These are phyloP conservation scores for Vitis amurensis DNA, from an alignment of 164 flowering plant genomes.

Conservation along the genomic window DNA sequence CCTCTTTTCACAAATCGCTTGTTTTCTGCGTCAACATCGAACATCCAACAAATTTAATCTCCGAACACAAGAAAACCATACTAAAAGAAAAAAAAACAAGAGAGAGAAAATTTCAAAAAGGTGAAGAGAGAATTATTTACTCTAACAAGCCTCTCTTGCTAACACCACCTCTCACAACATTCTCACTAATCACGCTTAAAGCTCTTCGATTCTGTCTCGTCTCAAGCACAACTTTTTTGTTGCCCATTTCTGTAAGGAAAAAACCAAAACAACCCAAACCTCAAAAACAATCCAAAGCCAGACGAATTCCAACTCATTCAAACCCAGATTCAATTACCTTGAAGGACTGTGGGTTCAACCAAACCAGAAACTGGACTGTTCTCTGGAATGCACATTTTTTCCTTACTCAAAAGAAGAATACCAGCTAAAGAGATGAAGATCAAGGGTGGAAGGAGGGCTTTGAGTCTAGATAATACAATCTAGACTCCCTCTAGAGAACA, in stretches of 20 bases:
- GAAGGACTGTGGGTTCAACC: conserved; percentile 19
- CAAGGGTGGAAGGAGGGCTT: not conserved
- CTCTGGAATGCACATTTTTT: not conserved
- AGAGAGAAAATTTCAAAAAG: conserved; percentile 2
- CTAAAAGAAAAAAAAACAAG: not conserved
- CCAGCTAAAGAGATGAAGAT: conserved; percentile 14
- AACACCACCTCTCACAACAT: conserved; percentile 36
- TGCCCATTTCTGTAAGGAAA: conserved; percentile 16
- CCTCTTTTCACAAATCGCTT: conserved; percentile 33
- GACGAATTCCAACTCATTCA: not conserved
- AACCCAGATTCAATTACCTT: conserved; percentile 18
- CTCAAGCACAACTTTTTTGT: conserved; percentile 35
- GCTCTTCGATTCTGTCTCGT: conserved; percentile 45
- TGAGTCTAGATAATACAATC: not conserved
- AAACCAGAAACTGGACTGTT: conserved; percentile 25
- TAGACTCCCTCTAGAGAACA: too few species aligned
- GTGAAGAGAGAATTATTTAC: conserved; percentile 17
- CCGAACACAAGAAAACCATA: not conserved
- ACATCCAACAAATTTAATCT: not conserved
- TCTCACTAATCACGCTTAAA: conserved; percentile 49
- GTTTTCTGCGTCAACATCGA: conserved; percentile 23
- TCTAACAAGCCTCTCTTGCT: conserved; percentile 36
- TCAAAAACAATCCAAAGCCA: not conserved
- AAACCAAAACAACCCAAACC: not conserved
- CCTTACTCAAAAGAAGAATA: too few species aligned